Conservation (phyloP, 768 basidiomycete species). For the Mycena maculata region DNA sequence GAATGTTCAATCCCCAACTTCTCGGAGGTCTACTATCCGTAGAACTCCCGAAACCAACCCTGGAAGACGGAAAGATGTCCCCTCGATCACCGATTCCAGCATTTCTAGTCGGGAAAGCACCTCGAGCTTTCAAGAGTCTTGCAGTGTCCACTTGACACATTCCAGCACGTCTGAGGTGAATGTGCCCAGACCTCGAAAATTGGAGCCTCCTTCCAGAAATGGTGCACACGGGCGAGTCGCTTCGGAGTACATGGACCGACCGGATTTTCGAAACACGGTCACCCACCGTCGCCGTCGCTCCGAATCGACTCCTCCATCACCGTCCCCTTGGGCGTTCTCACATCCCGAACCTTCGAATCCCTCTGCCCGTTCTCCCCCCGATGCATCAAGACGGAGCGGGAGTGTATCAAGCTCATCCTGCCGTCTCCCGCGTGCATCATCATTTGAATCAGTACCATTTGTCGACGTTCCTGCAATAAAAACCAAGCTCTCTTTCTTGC, state of each 20-base stretch:
- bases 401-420: not conserved
- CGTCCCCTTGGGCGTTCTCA: conserved; percentile 23
- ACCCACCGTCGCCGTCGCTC: conserved; percentile 19
- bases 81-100: conserved; percentile 23
- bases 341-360: not conserved
- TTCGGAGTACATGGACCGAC: conserved; percentile 17
- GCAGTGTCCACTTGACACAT: not conserved
- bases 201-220: conserved; percentile 1
- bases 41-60: not conserved
- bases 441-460: not conserved
- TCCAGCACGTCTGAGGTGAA: conserved; percentile 4
- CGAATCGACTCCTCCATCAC: conserved; percentile 31
- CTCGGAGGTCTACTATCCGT: conserved; percentile 13
- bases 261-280: conserved; percentile 14
- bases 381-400: not conserved
- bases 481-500: conserved; percentile 13
- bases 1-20: conserved; percentile 10
- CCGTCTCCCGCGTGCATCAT: not conserved
- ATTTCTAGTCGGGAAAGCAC: conserved; percentile 13
- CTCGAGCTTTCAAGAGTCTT: conserved; percentile 14
- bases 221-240: conserved; percentile 1
- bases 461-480: not conserved
- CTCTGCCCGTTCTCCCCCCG: not conserved
- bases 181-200: conserved; percentile 1
- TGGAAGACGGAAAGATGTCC: not conserved